phyloP scores from a whole-genome alignment of 768 basidiomycete genomes.

The Serendipita sp. region DNA sequence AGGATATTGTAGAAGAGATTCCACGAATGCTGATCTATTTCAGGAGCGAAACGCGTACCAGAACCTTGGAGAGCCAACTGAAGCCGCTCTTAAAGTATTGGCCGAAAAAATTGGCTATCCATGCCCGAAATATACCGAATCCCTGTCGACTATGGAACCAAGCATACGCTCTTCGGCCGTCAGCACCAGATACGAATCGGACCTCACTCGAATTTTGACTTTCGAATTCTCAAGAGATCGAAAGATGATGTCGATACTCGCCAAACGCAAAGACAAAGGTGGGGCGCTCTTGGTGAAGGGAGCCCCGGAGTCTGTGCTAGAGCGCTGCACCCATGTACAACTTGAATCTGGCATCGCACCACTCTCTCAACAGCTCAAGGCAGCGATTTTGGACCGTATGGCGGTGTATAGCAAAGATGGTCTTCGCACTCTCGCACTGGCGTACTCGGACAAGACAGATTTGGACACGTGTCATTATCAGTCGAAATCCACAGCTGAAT shows the following conservation, averaged over 20 bases:
- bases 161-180: conserved; percentile 61
- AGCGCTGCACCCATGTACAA: conserved; percentile 63
- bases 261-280: conserved; percentile 27
- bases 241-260: conserved; percentile 98
- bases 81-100: conserved; percentile 88
- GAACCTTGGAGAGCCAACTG: conserved; percentile 91
- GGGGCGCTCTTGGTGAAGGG: conserved; percentile 90
- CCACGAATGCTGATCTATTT: conserved; percentile 8
- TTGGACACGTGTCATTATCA: conserved; percentile 67
- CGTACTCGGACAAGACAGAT: conserved; percentile 65
- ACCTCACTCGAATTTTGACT: conserved; percentile 67
- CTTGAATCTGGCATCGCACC: conserved; percentile 48
- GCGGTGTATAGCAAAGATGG: conserved; percentile 63
- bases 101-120: conserved; percentile 83
- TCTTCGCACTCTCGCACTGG: conserved; percentile 81
- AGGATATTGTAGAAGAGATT: conserved; percentile 13
- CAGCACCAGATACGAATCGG: conserved; percentile 65
- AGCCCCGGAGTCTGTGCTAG: conserved; percentile 88
- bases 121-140: conserved; percentile 38
- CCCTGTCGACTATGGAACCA: conserved; percentile 39
- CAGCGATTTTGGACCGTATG: conserved; percentile 45
- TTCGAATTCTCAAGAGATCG: conserved; percentile 97
- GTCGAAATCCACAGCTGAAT: conserved; percentile 63
- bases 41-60: conserved; percentile 67
- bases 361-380: conserved; percentile 45